Percentiles rank a stretch among this genome's conserved stretches.
Conservation (phyloP, 2,329 filamentous ascomycete species). For the Aspergillus hiratsukae region DNA sequence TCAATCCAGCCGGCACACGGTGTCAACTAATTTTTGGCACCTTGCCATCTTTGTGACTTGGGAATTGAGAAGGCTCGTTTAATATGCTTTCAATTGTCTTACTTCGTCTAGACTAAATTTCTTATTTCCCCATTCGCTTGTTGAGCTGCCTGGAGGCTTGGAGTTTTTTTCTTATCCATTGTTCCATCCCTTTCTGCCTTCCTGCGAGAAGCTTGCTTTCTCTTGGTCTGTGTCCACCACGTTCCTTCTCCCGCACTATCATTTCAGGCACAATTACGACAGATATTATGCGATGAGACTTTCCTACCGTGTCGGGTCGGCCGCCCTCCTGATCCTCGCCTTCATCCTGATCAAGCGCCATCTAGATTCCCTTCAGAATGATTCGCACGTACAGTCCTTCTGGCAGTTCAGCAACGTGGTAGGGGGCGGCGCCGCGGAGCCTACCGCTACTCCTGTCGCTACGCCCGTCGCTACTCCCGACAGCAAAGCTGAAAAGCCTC, state of each 20-base stretch:
- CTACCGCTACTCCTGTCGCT: constrained; percentile 5
- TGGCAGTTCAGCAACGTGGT: constrained; percentile 22
- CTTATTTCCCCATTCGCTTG: background rate
- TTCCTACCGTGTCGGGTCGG: constrained; percentile 24
- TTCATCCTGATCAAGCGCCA: constrained; percentile 26
- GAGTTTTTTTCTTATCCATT: background rate
- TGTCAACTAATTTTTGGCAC: background rate
- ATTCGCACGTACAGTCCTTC: constrained; percentile 19
- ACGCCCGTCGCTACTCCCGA: constrained; percentile 8
- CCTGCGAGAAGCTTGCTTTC: background rate
- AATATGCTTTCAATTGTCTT: background rate
- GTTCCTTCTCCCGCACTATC: constrained; percentile 2
- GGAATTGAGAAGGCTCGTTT: background rate
- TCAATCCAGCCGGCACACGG: background rate
- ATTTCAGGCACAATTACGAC: background rate
- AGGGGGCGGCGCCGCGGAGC: constrained; percentile 10
- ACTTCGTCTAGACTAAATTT: background rate
- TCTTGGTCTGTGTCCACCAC: constrained; percentile 5
- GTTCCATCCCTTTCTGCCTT: background rate
- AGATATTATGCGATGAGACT: constrained; percentile 23
- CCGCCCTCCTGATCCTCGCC: constrained; percentile 27
- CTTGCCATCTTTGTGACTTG: background rate
- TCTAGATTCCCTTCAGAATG: constrained; percentile 15
- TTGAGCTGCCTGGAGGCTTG: background rate
- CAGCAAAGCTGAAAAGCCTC: background rate